Percentiles rank a stretch among this genome's conserved stretches.
These are phyloP conservation scores for Eremochloa ophiuroides DNA, from an alignment of 176 grass and related monocot genomes.

Conservation along the genomic window DNA sequence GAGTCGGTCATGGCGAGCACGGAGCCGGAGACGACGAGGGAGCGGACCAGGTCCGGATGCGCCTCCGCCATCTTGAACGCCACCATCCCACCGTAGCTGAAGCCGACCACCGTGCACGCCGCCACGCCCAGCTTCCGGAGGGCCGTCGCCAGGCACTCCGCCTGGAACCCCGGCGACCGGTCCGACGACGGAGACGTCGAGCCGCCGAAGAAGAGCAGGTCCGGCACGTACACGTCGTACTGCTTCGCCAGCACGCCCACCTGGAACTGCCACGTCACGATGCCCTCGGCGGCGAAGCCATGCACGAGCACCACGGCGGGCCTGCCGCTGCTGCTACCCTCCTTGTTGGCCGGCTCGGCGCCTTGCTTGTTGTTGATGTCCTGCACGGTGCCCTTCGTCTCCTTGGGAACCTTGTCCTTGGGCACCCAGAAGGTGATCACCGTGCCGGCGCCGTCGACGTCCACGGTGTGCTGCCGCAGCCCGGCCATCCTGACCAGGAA, in stretches of 20 bases:
- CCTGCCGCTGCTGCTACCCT: slow-evolving; percentile 11
- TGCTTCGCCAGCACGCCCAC: slow-evolving; percentile 45
- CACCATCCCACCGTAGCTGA: slow-evolving; percentile 97
- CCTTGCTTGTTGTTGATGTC: slow-evolving; percentile 1
- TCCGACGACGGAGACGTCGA: slow-evolving; percentile 59
- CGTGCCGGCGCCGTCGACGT: slow-evolving; percentile 77
- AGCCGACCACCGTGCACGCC: slow-evolving; percentile 71
- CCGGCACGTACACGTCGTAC: slow-evolving; percentile 97
- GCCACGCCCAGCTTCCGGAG: slow-evolving; percentile 55
- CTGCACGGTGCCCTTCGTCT: slow-evolving; percentile 26
- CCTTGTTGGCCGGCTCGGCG: background rate
- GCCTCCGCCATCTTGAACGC: slow-evolving; percentile 89
- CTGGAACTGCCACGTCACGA: slow-evolving; percentile 95
- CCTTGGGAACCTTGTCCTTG: slow-evolving; percentile 47
- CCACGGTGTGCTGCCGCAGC: slow-evolving; percentile 66
- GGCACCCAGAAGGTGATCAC: slow-evolving; percentile 83
- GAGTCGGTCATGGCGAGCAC: slow-evolving; percentile 80
- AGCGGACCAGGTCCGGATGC: slow-evolving; percentile 55
- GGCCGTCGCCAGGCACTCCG: slow-evolving; percentile 55
- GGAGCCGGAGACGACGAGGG: slow-evolving; percentile 80
- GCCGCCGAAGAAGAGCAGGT: slow-evolving; percentile 82
- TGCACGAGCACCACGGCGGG: slow-evolving; percentile 84
- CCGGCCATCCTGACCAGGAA: slow-evolving; percentile 53
- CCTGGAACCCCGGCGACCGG: slow-evolving; percentile 66
- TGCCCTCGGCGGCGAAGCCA: slow-evolving; percentile 82